These are phyloP conservation scores for Annona cherimola DNA, from an alignment of 164 flowering plant species.

Conservation along the genomic window DNA sequence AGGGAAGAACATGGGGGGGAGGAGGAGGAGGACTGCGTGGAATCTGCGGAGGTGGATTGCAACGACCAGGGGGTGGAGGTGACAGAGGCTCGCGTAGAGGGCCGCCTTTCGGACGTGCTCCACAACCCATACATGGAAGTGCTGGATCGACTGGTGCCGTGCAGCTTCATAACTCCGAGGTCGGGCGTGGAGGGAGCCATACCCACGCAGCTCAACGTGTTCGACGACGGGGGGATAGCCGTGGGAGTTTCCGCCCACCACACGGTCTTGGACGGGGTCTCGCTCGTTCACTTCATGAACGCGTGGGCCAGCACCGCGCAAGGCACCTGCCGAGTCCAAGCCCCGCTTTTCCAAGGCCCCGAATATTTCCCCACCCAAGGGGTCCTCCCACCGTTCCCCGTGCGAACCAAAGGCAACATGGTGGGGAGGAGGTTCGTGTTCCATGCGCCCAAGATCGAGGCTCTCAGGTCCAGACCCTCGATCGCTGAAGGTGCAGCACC, in stretches of 20 bases:
- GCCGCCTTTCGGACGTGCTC: not conserved
- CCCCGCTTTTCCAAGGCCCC: not conserved
- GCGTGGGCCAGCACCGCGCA: conserved; percentile 19
- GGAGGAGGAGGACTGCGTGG: too few relatives aligned
- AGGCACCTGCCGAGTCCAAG: not conserved
- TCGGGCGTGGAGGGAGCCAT: not conserved
- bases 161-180: conserved; percentile 16
- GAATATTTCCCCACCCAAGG: conserved; percentile 8
- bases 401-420: conserved; percentile 2
- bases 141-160: conserved; percentile 14
- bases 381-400: not conserved
- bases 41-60: conserved; percentile 4
- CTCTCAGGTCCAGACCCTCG: conserved; percentile 18
- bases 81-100: not conserved
- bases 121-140: not conserved
- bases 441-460: conserved; percentile 27
- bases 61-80: not conserved
- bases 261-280: not conserved
- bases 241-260: conserved; percentile 16
- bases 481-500: not conserved
- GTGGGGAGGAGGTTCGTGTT: conserved; percentile 42
- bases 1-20: not conserved
- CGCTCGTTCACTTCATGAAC: conserved; percentile 13
- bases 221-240: conserved; percentile 29
- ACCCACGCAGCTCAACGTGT: conserved; percentile 21